These are phyloP conservation scores for Onygenales sp. DNA, from an alignment of 2,329 filamentous ascomycete species.

Conservation along the genomic window DNA sequence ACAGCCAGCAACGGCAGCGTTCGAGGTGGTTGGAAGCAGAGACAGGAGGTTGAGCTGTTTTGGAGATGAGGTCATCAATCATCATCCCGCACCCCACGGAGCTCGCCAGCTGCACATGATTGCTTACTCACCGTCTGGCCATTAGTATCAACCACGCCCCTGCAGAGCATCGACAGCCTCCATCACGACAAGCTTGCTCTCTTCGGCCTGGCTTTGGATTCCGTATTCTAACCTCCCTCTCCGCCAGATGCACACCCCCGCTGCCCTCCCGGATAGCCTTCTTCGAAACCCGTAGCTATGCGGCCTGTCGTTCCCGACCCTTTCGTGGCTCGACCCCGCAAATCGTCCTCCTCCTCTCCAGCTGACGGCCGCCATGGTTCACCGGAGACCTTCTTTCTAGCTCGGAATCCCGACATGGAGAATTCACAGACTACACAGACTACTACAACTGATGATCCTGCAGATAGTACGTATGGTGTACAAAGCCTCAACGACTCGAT, in stretches of 20 bases:
- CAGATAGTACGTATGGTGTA: slow-evolving; percentile 46
- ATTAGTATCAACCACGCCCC: too few relatives aligned
- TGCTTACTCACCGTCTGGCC: too few relatives aligned
- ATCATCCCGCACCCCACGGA: too few relatives aligned
- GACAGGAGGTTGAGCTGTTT: too few relatives aligned
- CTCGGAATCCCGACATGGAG: slow-evolving; percentile 43
- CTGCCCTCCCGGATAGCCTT: neutral
- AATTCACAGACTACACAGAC: slow-evolving; percentile 17
- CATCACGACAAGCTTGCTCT: neutral
- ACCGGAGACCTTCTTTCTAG: slow-evolving; percentile 52
- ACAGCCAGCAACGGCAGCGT: too few relatives aligned
- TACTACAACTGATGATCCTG: slow-evolving; percentile 19
- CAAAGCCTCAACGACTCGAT: slow-evolving; percentile 48
- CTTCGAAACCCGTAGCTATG: slow-evolving; percentile 17
- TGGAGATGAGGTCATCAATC: too few relatives aligned
- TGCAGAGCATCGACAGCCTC: too few relatives aligned
- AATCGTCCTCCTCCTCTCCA: slow-evolving; percentile 22
- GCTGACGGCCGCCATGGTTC: slow-evolving; percentile 27
- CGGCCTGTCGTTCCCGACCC: slow-evolving; percentile 28
- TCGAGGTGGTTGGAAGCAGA: too few relatives aligned
- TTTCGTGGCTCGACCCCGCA: slow-evolving; percentile 23
- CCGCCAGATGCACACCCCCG: neutral
- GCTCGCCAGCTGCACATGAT: too few relatives aligned
- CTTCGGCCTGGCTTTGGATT: neutral
- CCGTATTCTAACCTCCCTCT: neutral